phyloP scores from a whole-genome alignment of 1,284 basidiomycete genomes.

The Ganoderma multipileum region DNA sequence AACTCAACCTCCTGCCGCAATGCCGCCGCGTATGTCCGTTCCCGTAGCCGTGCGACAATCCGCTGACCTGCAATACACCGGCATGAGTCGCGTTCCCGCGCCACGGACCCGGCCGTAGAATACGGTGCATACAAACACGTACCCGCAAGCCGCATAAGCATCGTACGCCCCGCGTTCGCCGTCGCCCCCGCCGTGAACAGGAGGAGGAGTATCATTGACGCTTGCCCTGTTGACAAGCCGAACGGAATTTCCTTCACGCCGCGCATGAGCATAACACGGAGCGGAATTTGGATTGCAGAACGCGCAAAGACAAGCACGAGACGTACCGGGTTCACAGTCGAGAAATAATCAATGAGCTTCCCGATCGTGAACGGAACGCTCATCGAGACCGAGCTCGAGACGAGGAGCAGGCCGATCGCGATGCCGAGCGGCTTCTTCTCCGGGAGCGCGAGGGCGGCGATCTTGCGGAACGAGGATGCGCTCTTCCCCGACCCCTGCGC shows the following conservation, averaged over 20 bases:
- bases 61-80: too few relatives aligned
- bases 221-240: constrained; percentile 81
- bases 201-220: constrained; percentile 76
- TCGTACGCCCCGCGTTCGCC: constrained; percentile 88
- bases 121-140: constrained; percentile 28
- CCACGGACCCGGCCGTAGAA: neutral
- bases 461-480: constrained; percentile 74
- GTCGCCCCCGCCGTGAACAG: constrained; percentile 90
- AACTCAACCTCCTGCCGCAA: too few relatives aligned
- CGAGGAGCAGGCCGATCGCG: constrained; percentile 65
- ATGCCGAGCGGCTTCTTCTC: constrained; percentile 83
- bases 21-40: too few relatives aligned
- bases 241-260: constrained; percentile 71
- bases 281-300: constrained; percentile 15
- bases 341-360: constrained; percentile 92
- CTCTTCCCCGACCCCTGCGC: constrained; percentile 44
- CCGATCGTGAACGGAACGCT: constrained; percentile 91
- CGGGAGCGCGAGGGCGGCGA: constrained; percentile 78
- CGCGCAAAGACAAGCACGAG: neutral
- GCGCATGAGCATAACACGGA: neutral
- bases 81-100: too few relatives aligned
- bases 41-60: too few relatives aligned
- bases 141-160: constrained; percentile 89
- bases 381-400: constrained; percentile 86
- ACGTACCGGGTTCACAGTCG: constrained; percentile 71